These are phyloP conservation scores for Fusarium beomiforme DNA, from an alignment of 2,329 filamentous ascomycete species.

Conservation along the genomic window DNA sequence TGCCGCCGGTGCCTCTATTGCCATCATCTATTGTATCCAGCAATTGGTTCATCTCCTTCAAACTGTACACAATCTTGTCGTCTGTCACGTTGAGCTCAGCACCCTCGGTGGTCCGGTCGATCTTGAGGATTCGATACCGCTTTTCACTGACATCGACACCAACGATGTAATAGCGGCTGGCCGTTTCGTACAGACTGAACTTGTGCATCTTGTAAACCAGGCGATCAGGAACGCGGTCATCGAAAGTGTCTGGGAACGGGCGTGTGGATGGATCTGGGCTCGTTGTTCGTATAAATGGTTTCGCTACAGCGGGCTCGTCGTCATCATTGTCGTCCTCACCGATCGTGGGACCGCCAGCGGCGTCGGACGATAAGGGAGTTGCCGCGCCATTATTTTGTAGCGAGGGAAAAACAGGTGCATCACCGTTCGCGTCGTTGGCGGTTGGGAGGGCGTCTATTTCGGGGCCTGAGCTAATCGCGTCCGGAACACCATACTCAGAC, in stretches of 20 bases:
- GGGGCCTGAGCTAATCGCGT: conserved; percentile 32
- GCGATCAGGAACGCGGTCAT: conserved; percentile 49
- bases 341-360: conserved; percentile 33
- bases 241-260: conserved; percentile 43
- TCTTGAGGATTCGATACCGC: conserved; percentile 91
- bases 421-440: conserved; percentile 27
- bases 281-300: conserved; percentile 65
- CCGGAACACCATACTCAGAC: conserved; percentile 41
- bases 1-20: conserved; percentile 87
- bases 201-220: conserved; percentile 83
- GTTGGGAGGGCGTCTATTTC: conserved; percentile 27
- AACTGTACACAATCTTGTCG: conserved; percentile 93
- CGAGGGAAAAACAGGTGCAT: conserved; percentile 48
- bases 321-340: conserved; percentile 66
- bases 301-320: conserved; percentile 67
- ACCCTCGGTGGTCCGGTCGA: conserved; percentile 86
- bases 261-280: conserved; percentile 59
- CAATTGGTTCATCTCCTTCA: conserved; percentile 92
- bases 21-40: conserved; percentile 94
- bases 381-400: conserved; percentile 50
- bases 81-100: conserved; percentile 84
- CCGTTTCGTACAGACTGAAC: conserved; percentile 97
- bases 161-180: conserved; percentile 91
- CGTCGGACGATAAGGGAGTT: conserved; percentile 41
- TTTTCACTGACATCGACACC: conserved; percentile 91